Conservation (phyloP, 2,329 filamentous ascomycete species). For the Ceratocystis alfenasii region DNA sequence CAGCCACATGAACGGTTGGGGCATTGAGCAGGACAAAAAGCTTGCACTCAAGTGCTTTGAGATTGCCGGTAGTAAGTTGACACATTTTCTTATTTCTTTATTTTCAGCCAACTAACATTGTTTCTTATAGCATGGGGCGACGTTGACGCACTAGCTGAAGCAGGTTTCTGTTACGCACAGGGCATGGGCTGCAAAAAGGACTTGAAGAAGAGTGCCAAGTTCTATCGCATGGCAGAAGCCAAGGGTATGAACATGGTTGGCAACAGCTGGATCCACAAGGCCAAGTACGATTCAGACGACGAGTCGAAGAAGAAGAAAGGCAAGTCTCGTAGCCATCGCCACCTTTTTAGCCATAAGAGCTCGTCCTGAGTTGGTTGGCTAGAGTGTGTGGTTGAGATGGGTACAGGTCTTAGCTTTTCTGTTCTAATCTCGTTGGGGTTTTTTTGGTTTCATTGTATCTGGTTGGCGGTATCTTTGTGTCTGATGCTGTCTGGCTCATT, state of each 20-base stretch:
- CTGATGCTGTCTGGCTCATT: neutral
- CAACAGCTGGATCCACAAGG: slow-evolving; percentile 98
- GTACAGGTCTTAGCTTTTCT: neutral
- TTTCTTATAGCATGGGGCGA: slow-evolving; percentile 66
- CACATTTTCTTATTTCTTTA: neutral
- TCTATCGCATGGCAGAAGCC: slow-evolving; percentile 80
- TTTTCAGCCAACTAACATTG: slow-evolving; percentile 24
- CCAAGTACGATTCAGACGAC: slow-evolving; percentile 70
- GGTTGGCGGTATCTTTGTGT: neutral
- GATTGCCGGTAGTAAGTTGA: slow-evolving; percentile 66
- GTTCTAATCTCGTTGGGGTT: neutral
- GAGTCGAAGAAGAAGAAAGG: slow-evolving; percentile 53
- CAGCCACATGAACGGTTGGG: slow-evolving; percentile 97
- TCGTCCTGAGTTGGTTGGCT: slow-evolving; percentile 23
- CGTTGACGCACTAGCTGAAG: slow-evolving; percentile 82
- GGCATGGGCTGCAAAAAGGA: slow-evolving; percentile 93
- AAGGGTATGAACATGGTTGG: slow-evolving; percentile 97
- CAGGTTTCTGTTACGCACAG: slow-evolving; percentile 91
- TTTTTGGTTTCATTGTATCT: neutral
- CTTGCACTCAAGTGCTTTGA: slow-evolving; percentile 89
- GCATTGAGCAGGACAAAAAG: slow-evolving; percentile 80
- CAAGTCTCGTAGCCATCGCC: slow-evolving; percentile 58
- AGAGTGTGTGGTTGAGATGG: neutral
- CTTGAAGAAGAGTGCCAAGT: slow-evolving; percentile 80
- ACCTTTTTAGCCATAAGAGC: slow-evolving; percentile 50